A percentile compares a stretch with the other conserved stretches of the same genome.
Conservation (phyloP, 495 filamentous ascomycete species). For the Daldinia decipiens region DNA sequence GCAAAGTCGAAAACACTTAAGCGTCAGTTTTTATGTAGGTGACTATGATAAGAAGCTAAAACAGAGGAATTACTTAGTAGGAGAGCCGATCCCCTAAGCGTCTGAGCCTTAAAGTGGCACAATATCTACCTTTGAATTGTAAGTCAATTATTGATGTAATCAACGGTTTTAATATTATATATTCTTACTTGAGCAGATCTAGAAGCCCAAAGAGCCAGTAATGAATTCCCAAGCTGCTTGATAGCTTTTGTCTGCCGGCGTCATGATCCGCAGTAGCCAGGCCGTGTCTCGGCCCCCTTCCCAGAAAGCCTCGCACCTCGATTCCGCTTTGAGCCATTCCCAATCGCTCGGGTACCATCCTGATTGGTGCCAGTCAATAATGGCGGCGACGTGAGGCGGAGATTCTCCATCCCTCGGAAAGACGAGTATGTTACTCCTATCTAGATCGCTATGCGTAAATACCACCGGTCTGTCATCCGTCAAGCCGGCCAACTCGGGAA, state of each 20-base stretch:
- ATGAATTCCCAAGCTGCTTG: background rate
- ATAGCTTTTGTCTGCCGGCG: background rate
- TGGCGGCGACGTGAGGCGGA: slow-evolving; percentile 47
- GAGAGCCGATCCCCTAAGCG: too few species aligned
- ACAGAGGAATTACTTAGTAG: too few species aligned
- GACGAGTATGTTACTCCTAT: slow-evolving; percentile 56
- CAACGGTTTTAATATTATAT: background rate
- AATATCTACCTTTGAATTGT: background rate
- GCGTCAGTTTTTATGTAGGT: too few species aligned
- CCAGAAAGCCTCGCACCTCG: slow-evolving; percentile 6
- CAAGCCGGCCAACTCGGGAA: slow-evolving; percentile 51
- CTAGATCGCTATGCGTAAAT: slow-evolving; percentile 61
- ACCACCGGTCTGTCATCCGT: slow-evolving; percentile 56
- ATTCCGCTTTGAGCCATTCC: slow-evolving; percentile 56
- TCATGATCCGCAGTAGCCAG: background rate
- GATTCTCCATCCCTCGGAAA: slow-evolving; percentile 33
- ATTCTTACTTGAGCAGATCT: background rate
- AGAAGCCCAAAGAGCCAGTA: background rate
- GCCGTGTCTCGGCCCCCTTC: background rate
- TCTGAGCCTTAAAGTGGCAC: too few species aligned
- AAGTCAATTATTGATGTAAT: background rate
- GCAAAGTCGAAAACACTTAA: too few species aligned
- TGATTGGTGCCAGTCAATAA: slow-evolving; percentile 63
- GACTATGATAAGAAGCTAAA: too few species aligned
- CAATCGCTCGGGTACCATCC: slow-evolving; percentile 60